Evolutionary conservation across 1,284 basidiomycete genomes (phyloP), one percentile per base, ranked within the genome.

Genomic region (Polyporus tsugae): DNA sequence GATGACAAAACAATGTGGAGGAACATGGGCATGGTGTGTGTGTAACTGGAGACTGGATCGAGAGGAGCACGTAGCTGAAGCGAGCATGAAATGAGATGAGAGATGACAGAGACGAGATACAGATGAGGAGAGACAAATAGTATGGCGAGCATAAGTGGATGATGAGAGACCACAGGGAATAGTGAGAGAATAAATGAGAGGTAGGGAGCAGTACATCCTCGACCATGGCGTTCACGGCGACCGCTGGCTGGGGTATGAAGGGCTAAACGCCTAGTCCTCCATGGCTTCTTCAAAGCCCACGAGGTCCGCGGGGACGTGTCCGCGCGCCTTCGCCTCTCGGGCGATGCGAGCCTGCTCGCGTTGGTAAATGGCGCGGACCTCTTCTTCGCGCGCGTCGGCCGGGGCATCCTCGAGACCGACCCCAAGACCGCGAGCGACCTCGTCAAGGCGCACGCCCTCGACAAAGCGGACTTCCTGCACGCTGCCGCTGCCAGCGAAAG

Each of bases 291-390:
- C 82, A 67, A 93, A 88, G 5, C 82, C 78, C 49, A 80, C 73
- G 6, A 72, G 69, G 15, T 73, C 73, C 52, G 73, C 71, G 52
- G 64, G 36, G 35, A 38, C 19, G 41, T 73, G 72, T 0, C 79
- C 58, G 10, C 60, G 71, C 33, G 73, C 81, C 74, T 86, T 87
- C 58, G 85, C 75, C 71, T 93, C 92, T 60, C 86, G 86, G 36
- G 78, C 76, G 62, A 91, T 83, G 66, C 86, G 83, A 11, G 81
- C 78, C 59, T 81, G 83, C 79, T 95, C 93, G 68, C 86, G 83
- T 42, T 85, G 81, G 90, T 91, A 94, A 62, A 95, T 87, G 6
- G 82, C 82, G 42, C 85, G 84, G 22, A 91, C 84, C 70, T 93
- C 92, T 75, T 92, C 91, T 73, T 90, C 88, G 61, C 83, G 84